Evolutionary conservation across 345 rosid genomes (phyloP), one percentile per base, ranked within the genome.

Genomic region (Brassica carinata): DNA sequence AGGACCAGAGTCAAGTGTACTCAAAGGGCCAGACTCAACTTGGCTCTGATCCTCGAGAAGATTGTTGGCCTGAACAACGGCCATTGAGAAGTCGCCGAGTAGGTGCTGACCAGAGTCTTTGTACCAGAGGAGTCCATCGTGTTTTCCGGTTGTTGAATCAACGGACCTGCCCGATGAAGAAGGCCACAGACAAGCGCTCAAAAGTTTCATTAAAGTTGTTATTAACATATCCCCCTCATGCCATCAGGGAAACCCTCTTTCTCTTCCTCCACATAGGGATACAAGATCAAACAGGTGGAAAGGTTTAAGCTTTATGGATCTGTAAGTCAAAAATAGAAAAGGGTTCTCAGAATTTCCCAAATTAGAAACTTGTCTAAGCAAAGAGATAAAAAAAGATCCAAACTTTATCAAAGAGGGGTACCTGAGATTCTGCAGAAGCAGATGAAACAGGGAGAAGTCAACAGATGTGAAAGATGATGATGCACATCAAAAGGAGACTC

Each of bases 41-140:
- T 95, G 99, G 78, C 98, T 89, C 86, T 95, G 98, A 83, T 93
- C 99, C 86, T 95, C 99, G 5, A 95, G 99, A 81, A 95, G 79
- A 29, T 80, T 75, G 71, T 80, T 80, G 72, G 83, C 83, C 1
- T 95, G 99, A 67, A 93, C 97, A 64, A 95, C 99, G 0, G 99
- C 99, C 96, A 93, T 93, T 0, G 99, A 93, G 84, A 93, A 95
- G 15, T 95, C 99, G 83, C 99, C 99, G 82, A 43, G 79, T 2
- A 88, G 51, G 80, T 91, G 98, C n/a, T 95, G 97, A 77, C 98
- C 98, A 3, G 72, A 87, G 86, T 93, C 99, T 79, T 93, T 93
- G 86, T 93, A 93, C 99, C 99, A 95, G 38, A 95, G 89, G 6
- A 95, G 87, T 77, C 99, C 99, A 2, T 93, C 98, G 81, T 89